Evolutionary conservation across 164 flowering plant genomes (phyloP).

Genomic region (grape (Vitis vinifera)): ASM3070453v1 NC_081817.1:29243501-29244000

Average conservation of each 20-base stretch:
- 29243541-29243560: no score
- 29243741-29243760: slow-evolving; percentile 17
- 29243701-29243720: slow-evolving; percentile 4
- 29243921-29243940: slow-evolving; percentile 10
- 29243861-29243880: slow-evolving; percentile 22
- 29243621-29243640: no score
- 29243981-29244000: no score
- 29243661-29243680: no score
- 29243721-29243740: slow-evolving; percentile 13
- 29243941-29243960: slow-evolving; percentile 17
- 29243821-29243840: slow-evolving; percentile 12
- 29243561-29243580: no score
- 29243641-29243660: no score
- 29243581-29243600: no score
- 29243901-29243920: slow-evolving; percentile 13
- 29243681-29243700: background rate
- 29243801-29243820: slow-evolving; percentile 14
- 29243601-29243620: no score
- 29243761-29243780: slow-evolving; percentile 17
- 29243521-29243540: no score
- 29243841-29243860: slow-evolving; percentile 16
- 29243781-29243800: slow-evolving; percentile 17
- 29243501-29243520: no score
- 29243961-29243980: slow-evolving; percentile 18
- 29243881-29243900: slow-evolving; percentile 12